Evolutionary conservation across 2,329 filamentous ascomycete genomes (phyloP).

Genomic region (Dactylonectria macrodidyma): DNA sequence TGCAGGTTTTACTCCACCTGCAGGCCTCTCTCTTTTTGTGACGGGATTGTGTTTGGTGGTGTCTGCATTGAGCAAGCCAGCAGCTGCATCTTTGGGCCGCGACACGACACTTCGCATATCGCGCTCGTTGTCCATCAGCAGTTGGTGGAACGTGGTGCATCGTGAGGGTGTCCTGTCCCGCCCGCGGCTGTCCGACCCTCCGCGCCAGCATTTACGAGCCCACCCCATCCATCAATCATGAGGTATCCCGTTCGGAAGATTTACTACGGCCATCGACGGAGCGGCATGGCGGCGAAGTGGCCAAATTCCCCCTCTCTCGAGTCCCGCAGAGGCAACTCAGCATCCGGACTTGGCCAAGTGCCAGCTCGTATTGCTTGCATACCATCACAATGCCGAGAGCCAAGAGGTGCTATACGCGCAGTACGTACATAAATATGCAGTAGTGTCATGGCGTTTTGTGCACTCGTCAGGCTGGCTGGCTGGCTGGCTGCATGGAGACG

Average conservation of each 20-base stretch:
- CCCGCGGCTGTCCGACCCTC: slow-evolving; percentile 16
- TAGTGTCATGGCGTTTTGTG: slow-evolving; percentile 13
- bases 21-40: neutral
- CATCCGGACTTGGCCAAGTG: slow-evolving; percentile 17
- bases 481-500: slow-evolving; percentile 4
- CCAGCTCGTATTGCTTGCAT: slow-evolving; percentile 28
- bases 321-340: slow-evolving; percentile 17
- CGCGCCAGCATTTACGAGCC: slow-evolving; percentile 18
- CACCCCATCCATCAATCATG: slow-evolving; percentile 14
- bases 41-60: slow-evolving; percentile 10
- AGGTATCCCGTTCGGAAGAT: slow-evolving; percentile 2
- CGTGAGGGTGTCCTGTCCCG: slow-evolving; percentile 14
- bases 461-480: slow-evolving; percentile 2
- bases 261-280: slow-evolving; percentile 4
- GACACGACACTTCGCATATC: slow-evolving; percentile 26
- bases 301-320: slow-evolving; percentile 19
- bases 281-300: slow-evolving; percentile 11
- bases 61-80: slow-evolving; percentile 13
- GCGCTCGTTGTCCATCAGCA: slow-evolving; percentile 13
- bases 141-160: slow-evolving; percentile 16
- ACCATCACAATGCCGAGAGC: slow-evolving; percentile 5
- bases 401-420: neutral
- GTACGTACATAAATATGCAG: neutral
- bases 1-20: slow-evolving; percentile 18
- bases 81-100: slow-evolving; percentile 21